Conservation (phyloP, 116 monocot species). For the Trichopus zeylanicus region DNA sequence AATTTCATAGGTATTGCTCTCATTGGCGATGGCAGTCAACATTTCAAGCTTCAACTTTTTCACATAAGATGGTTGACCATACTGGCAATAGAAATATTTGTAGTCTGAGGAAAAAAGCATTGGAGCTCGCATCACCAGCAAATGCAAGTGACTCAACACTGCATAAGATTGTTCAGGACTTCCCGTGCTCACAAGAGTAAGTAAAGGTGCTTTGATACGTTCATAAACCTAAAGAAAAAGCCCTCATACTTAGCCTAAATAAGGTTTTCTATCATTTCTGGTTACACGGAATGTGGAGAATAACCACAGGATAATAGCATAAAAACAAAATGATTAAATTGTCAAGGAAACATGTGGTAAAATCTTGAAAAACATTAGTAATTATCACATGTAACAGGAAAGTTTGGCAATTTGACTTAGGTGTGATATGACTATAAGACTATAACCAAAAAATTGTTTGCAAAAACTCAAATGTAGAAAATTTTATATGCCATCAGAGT, state of each 20-base stretch:
- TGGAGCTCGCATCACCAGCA: constrained; percentile 95
- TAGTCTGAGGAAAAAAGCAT: constrained; percentile 95
- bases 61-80: constrained; percentile 91
- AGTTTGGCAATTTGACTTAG: no score
- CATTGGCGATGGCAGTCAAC: constrained; percentile 97
- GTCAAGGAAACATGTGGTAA: no score
- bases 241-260: neutral
- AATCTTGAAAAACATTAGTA: no score
- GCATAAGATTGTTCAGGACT: constrained; percentile 96
- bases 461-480: no score
- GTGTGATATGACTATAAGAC: no score
- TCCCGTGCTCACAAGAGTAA: constrained; percentile 87
- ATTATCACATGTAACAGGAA: no score
- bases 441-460: no score
- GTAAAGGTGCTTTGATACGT: constrained; percentile 93
- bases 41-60: constrained; percentile 98
- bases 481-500: no score
- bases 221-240: constrained; percentile 76
- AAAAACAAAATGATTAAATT: no score
- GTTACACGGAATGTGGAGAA: no score
- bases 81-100: constrained; percentile 95
- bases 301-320: no score
- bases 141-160: constrained; percentile 86
- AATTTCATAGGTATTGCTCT: constrained; percentile 98
- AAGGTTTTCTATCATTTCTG: neutral